Evolutionary conservation across 1,284 basidiomycete genomes (phyloP), one percentile per base, ranked within the genome.

Genomic region (Cryptococcus neoformans): DNA sequence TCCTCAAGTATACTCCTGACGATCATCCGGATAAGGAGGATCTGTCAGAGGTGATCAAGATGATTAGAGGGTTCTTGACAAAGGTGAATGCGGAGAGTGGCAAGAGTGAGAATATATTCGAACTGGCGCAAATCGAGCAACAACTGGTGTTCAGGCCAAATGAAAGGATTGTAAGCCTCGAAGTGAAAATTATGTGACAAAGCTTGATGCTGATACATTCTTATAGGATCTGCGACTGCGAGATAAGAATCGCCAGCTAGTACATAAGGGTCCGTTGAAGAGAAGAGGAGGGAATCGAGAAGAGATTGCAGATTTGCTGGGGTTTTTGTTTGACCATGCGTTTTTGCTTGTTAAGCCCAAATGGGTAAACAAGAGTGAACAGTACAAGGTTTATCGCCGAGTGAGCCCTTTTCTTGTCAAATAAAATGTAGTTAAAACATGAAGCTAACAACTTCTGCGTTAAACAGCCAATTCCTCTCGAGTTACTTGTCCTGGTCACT

Each of bases 271-370:
- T n/a, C 81, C 87, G 38, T 81, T 99, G 67, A 97, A 92, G 77
- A 90, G 92, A 72, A 85, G 94, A 6, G 93, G 94, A 51, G 80
- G 81, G 5, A 80, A 80, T 5, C 83, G 88, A 65, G 86, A 86
- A 66, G 90, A 91, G 68, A 87, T 81, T 62, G 88, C 92, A 6
- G 95, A 99, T 73, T 81, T 98, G 54, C 85, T 92, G 66, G 89
- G 96, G 4, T 97, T 96, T 81, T 79, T 99, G 64, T 97, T 99
- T 70, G 96, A 99, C 74, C 95, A 99, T 78, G 94, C 94, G 0
- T 79, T 99, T 53, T 80, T 99, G 47, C 91, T 99, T 83, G 93
- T 91, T 63, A 99, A 99, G 80, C 84, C 87, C 67, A 94, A 85
- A 74, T 90, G 76, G 71, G 87, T 81, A 51, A 89, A 88, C 76